Conservation (phyloP, 2,329 filamentous ascomycete genomes). For the Phaeomoniella chlamydospora region DNA sequence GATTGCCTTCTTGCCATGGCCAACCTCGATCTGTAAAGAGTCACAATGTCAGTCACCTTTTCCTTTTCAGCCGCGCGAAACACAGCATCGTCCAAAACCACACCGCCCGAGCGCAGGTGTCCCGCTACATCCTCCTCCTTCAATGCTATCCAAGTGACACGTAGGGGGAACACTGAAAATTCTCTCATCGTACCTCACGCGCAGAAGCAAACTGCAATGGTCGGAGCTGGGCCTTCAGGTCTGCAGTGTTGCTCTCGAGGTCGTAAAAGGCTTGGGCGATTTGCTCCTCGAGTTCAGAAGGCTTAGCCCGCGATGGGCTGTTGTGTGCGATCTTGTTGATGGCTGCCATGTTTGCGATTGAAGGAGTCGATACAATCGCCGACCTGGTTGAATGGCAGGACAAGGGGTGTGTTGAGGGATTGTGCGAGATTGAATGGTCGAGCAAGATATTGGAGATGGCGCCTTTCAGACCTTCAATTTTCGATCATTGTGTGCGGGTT, state of each 20-base stretch:
- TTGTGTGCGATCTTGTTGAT: constrained; percentile 98
- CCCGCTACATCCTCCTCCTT: too few species aligned
- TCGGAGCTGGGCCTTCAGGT: constrained; percentile 90
- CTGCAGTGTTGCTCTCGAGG: constrained; percentile 97
- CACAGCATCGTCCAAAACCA: too few species aligned
- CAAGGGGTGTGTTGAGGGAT: too few species aligned
- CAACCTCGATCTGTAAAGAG: constrained; percentile 83
- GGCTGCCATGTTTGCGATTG: constrained; percentile 49
- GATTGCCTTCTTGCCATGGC: constrained; percentile 99
- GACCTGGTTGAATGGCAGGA: not conserved
- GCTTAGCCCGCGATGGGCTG: constrained; percentile 90
- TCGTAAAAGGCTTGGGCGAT: constrained; percentile 97
- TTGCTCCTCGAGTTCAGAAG: constrained; percentile 92
- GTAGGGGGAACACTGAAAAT: not conserved
- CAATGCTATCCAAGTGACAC: too few species aligned
- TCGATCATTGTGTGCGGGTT: not conserved
- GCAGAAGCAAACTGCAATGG: constrained; percentile 98
- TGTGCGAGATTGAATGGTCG: too few species aligned
- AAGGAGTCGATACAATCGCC: constrained; percentile 5
- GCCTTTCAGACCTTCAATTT: not conserved
- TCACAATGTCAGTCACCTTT: constrained; percentile 7
- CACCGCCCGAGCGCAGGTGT: too few species aligned
- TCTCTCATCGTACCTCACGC: constrained; percentile 70
- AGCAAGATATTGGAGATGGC: not conserved
- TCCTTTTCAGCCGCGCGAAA: too few species aligned